phyloP scores from a whole-genome alignment of 345 rosid genomes.

The Gossypium anomalum region DNA sequence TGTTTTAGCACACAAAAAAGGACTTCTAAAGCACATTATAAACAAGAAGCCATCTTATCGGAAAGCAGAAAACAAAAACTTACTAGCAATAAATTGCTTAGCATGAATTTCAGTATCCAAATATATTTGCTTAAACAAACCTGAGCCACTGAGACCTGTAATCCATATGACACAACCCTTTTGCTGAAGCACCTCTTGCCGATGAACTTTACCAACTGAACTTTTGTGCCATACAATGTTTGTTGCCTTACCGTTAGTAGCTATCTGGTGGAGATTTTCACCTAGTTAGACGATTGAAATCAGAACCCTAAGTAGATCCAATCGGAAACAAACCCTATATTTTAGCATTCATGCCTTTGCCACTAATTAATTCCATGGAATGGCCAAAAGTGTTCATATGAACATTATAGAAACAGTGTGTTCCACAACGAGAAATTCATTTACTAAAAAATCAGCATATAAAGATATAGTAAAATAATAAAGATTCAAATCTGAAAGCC shows the following conservation, averaged over 20 bases:
- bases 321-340: background rate
- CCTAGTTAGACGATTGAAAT: constrained; percentile 39
- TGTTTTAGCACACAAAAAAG: background rate
- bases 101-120: background rate
- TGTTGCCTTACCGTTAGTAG: constrained; percentile 41
- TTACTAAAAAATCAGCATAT: background rate
- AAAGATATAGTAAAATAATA: background rate
- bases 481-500: background rate
- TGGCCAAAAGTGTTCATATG: background rate
- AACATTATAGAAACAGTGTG: background rate
- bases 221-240: constrained; percentile 67
- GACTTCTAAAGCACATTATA: background rate
- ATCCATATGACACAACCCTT: constrained; percentile 80
- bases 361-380: background rate
- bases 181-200: constrained; percentile 57
- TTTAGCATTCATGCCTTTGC: constrained; percentile 1
- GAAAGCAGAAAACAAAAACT: background rate
- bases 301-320: constrained; percentile 16
- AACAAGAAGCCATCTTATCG: background rate
- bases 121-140: constrained; percentile 28
- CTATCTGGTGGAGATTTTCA: constrained; percentile 37
- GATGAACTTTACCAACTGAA: constrained; percentile 49
- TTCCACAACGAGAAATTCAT: background rate
- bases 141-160: constrained; percentile 86
- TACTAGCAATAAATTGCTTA: background rate